Evolutionary conservation across 352 stramenopile genomes (phyloP), one percentile per base, ranked within the genome.

Genomic region (Pythium biforme): DNA sequence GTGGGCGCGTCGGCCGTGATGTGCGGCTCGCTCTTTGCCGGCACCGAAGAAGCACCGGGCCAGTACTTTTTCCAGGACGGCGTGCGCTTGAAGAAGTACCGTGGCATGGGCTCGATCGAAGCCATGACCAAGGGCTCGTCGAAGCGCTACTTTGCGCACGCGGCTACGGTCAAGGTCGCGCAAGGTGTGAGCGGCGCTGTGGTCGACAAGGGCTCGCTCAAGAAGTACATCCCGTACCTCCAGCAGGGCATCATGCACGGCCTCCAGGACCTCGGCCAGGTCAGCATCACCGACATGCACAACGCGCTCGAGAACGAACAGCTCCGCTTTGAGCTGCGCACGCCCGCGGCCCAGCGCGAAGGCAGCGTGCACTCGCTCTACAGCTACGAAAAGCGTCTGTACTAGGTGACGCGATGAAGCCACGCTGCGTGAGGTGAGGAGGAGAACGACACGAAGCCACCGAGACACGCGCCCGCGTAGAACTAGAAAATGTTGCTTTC

Each of bases 31-130:
- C 98, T 99, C 72, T 97, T 99, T 62, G 98, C 98, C 23, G 98
- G 98, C 53, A 99, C 97, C 4, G 97, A 99, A 68, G 98, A 99
- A 77, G 94, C 97, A 26, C 98, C 98, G 4, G 98, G 98, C 27
- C 96, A 99, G 74, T 99, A 99, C 83, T 99, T 99, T 75, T 99
- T 99, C 83, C 97, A 99, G 85, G 97, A 99, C 75, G 98, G 98
- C 45, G 97, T 99, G 59, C 95, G 98, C 58, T 81, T 99, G 31
- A 99, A 99, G 81, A 97, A 98, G 74, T 99, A 99, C 85, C 92
- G 97, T 70, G 98, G 98, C 63, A 99, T 99, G 98, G 97, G 97
- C 55, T 99, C 94, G 56, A 92, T 99, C 26, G 98, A 99, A 75
- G 97, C 98, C 48, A 99, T 99, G 97, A 93, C 83, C 22, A 97